phyloP scores from a whole-genome alignment of 2,329 filamentous ascomycete genomes.

The Tricladium varicosporioides region DNA sequence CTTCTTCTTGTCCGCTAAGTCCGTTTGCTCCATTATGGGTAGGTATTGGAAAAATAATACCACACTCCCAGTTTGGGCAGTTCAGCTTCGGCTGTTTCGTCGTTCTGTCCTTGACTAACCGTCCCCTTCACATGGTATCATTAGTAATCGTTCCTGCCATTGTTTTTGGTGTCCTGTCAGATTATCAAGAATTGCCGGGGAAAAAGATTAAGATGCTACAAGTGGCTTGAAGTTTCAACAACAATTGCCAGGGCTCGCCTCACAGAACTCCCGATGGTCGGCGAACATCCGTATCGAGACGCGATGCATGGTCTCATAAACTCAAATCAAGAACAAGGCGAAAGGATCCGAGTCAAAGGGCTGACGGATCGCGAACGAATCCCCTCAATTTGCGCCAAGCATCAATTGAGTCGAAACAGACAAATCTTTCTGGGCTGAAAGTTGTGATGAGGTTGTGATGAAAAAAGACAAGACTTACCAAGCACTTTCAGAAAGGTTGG shows the following conservation, averaged over 20 bases:
- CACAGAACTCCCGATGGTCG: not conserved
- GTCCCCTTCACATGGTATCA: slow-evolving; percentile 59
- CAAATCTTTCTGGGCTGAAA: not conserved
- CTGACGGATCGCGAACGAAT: not conserved
- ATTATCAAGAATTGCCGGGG: not conserved
- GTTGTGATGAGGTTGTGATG: not conserved
- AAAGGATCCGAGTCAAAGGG: not conserved
- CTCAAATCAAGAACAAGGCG: not conserved
- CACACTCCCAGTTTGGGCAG: slow-evolving; percentile 94
- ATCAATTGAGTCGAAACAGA: not conserved
- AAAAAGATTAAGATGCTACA: not conserved
- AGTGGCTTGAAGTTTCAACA: not conserved
- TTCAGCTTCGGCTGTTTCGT: slow-evolving; percentile 72
- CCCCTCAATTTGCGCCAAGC: not conserved
- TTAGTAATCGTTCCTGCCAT: not conserved
- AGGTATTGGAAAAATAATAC: slow-evolving; percentile 69
- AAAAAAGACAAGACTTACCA: slow-evolving; percentile 61
- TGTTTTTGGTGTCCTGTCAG: not conserved
- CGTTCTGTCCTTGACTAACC: slow-evolving; percentile 65
- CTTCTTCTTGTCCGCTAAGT: not conserved
- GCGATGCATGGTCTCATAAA: not conserved
- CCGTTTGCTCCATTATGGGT: slow-evolving; percentile 7
- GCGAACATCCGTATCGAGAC: not conserved
- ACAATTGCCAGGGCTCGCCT: not conserved
- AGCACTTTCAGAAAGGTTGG: slow-evolving; percentile 89